These are phyloP conservation scores for Suhomyces emberorum DNA, from an alignment of 805 yeast genomes.

Conservation along the genomic window DNA sequence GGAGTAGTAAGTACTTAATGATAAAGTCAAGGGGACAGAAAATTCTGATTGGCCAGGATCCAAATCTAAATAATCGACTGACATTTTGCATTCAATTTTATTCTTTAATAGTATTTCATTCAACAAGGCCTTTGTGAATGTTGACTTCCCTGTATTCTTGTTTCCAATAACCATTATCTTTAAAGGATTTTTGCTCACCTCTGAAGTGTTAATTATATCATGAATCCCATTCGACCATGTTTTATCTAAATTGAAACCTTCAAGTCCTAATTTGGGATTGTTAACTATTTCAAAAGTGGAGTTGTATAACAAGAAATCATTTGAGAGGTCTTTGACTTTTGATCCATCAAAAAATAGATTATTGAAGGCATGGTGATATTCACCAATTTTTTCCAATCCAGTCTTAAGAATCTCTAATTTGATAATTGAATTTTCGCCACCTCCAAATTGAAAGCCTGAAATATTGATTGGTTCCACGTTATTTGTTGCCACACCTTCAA, in stretches of 20 bases:
- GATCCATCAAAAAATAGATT: slow-evolving; percentile 28
- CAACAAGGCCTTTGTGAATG: slow-evolving; percentile 53
- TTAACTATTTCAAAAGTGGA: slow-evolving; percentile 39
- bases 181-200: slow-evolving; percentile 12
- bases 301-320: slow-evolving; percentile 13
- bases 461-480: slow-evolving; percentile 24
- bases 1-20: slow-evolving; percentile 40
- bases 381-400: slow-evolving; percentile 46
- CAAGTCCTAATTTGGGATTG: slow-evolving; percentile 21
- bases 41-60: slow-evolving; percentile 91
- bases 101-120: slow-evolving; percentile 42
- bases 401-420: slow-evolving; percentile 33
- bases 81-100: slow-evolving; percentile 13
- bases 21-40: slow-evolving; percentile 67
- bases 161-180: slow-evolving; percentile 52
- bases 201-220: background rate
- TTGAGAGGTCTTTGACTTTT: slow-evolving; percentile 2
- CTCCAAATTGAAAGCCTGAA: background rate
- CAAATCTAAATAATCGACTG: slow-evolving; percentile 58
- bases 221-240: slow-evolving; percentile 11
- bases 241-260: slow-evolving; percentile 16
- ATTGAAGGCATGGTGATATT: slow-evolving; percentile 44
- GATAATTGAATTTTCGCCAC: slow-evolving; percentile 27
- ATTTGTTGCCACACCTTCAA: slow-evolving; percentile 30
- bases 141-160: slow-evolving; percentile 82